phyloP scores from a whole-genome alignment of 1,139 yeast genomes.

The Fermentozyma sake region DNA sequence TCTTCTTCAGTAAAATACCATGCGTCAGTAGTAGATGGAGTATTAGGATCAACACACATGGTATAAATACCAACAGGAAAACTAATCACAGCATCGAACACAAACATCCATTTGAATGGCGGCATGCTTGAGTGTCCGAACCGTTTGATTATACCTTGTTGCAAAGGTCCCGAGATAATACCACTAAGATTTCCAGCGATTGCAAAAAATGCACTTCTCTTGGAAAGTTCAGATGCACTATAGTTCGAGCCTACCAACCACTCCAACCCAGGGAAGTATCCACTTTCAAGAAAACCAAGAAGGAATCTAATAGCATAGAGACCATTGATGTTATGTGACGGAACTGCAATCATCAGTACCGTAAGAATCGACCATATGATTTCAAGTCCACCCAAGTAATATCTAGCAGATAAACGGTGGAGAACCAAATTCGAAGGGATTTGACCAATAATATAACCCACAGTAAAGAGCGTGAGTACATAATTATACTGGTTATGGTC shows the following conservation, averaged over 20 bases:
- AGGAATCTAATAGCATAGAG: conserved; percentile 56
- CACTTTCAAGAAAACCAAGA: conserved; percentile 55
- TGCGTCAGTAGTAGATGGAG: conserved; percentile 36
- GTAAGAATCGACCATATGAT: conserved; percentile 57
- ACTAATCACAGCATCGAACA: conserved; percentile 34
- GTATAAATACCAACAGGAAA: conserved; percentile 34
- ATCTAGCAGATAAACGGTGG: conserved; percentile 51
- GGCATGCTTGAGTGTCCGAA: conserved; percentile 24
- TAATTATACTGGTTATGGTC: conserved; percentile 51
- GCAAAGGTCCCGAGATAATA: conserved; percentile 39
- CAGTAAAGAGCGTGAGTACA: conserved; percentile 50
- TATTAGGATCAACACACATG: conserved; percentile 33
- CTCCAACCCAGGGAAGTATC: conserved; percentile 52
- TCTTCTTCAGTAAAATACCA: conserved; percentile 33
- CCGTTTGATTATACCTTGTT: conserved; percentile 26
- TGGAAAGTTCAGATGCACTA: conserved; percentile 32
- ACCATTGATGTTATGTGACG: conserved; percentile 29
- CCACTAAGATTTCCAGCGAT: conserved; percentile 41
- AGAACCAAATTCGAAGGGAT: conserved; percentile 53
- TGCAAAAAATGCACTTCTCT: conserved; percentile 48
- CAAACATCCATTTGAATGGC: conserved; percentile 38
- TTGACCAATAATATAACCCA: conserved; percentile 58
- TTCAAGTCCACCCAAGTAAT: conserved; percentile 51
- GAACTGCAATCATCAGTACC: conserved; percentile 44
- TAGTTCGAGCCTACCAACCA: conserved; percentile 16